A percentile compares a stretch with the other conserved stretches of the same genome.
Evolutionary conservation across 1,284 basidiomycete genomes (phyloP).

Genomic region (Tilletiopsis washingtonensis): DNA sequence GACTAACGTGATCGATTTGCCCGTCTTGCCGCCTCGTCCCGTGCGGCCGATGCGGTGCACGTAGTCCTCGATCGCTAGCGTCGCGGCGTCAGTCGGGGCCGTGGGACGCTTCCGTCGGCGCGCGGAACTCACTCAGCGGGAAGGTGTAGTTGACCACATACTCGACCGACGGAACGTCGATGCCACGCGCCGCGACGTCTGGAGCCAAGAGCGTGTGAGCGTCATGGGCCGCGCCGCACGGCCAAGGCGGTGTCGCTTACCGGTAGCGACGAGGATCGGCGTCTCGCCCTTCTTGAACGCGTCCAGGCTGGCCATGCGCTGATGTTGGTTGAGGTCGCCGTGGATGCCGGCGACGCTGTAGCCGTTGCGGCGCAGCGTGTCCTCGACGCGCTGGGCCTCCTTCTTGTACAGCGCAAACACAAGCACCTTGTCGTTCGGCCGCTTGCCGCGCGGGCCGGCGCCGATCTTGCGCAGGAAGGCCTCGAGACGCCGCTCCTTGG

Average conservation of each 20-base stretch:
- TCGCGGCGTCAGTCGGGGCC: neutral
- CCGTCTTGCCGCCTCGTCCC: slow-evolving; percentile 80
- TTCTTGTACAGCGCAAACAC: slow-evolving; percentile 98
- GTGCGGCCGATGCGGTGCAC: slow-evolving; percentile 96
- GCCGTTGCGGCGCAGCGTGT: slow-evolving; percentile 67
- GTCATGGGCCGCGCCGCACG: no score
- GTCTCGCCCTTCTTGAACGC: slow-evolving; percentile 80
- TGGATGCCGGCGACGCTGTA: slow-evolving; percentile 82
- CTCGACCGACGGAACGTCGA: slow-evolving; percentile 94
- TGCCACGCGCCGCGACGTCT: slow-evolving; percentile 89
- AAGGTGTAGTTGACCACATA: slow-evolving; percentile 72
- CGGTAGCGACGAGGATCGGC: slow-evolving; percentile 80
- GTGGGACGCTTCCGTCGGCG: neutral
- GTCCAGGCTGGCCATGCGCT: slow-evolving; percentile 77
- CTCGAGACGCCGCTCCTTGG: slow-evolving; percentile 65
- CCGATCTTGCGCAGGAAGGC: slow-evolving; percentile 41
- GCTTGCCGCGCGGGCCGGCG: slow-evolving; percentile 52
- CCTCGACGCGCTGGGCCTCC: slow-evolving; percentile 78
- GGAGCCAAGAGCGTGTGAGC: neutral
- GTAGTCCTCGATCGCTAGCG: slow-evolving; percentile 59
- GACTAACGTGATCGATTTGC: slow-evolving; percentile 71
- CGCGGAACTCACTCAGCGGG: slow-evolving; percentile 62
- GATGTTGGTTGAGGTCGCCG: slow-evolving; percentile 82
- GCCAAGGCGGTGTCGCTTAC: neutral
- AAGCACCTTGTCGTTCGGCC: slow-evolving; percentile 63